Conservation (phyloP, 305 asterid genomes). For the Fraxinus platypoda region DNA sequence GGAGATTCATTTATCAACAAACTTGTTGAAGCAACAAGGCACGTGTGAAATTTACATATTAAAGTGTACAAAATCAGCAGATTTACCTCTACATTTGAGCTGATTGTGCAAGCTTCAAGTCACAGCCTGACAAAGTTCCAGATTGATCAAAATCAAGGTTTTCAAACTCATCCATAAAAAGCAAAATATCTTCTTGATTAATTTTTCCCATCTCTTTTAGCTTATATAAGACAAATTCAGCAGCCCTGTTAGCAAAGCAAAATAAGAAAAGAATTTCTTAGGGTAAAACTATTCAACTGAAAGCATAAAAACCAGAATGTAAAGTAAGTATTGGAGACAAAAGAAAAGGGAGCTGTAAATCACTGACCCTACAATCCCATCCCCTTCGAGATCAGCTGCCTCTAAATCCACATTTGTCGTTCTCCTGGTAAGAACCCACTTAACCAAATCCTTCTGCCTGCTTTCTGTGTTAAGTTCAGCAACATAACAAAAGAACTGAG, state of each 20-base stretch:
- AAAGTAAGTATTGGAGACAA: neutral
- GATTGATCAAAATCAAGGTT: slow-evolving; percentile 87
- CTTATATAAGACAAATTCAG: slow-evolving; percentile 68
- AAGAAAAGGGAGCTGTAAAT: neutral
- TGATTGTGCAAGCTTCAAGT: slow-evolving; percentile 55
- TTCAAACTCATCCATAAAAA: slow-evolving; percentile 64
- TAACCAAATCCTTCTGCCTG: slow-evolving; percentile 52
- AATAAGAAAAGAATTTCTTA: neutral
- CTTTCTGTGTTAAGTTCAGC: slow-evolving; percentile 76
- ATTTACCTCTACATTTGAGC: slow-evolving; percentile 26
- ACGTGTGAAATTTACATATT: neutral
- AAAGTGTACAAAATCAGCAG: slow-evolving; percentile 12
- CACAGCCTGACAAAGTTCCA: slow-evolving; percentile 66
- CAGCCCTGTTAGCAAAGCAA: slow-evolving; percentile 48
- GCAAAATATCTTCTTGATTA: slow-evolving; percentile 57
- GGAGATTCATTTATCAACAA: neutral
- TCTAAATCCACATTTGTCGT: slow-evolving; percentile 77
- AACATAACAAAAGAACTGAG: slow-evolving; percentile 60
- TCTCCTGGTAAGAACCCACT: slow-evolving; percentile 51
- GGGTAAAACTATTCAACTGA: neutral
- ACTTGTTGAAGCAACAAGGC: neutral
- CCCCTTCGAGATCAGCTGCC: slow-evolving; percentile 78
- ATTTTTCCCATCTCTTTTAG: slow-evolving; percentile 94
- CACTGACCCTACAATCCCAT: slow-evolving; percentile 73
- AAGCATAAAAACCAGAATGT: neutral